These are phyloP conservation scores for Solanum neorickii DNA, from an alignment of 257 asterid genomes.

Conservation along the genomic window DNA sequence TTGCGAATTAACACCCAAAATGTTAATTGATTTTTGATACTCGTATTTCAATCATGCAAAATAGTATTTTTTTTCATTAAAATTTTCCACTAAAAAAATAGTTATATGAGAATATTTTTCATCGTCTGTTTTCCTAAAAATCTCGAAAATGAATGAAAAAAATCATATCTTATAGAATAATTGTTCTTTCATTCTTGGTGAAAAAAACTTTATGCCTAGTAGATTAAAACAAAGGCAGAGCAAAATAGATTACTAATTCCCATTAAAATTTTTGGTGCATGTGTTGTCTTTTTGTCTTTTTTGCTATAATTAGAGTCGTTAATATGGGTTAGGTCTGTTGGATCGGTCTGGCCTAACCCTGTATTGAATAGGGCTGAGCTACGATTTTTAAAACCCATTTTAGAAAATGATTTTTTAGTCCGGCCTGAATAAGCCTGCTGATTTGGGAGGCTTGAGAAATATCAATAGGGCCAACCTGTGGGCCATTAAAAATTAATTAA, in stretches of 20 bases:
- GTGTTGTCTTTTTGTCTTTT: no score
- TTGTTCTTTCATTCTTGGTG: no score
- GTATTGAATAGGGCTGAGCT: no score
- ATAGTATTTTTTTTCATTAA: not conserved
- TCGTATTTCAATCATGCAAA: not conserved
- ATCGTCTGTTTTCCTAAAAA: not conserved
- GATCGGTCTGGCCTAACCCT: no score
- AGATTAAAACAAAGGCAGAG: not conserved
- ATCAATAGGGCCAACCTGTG: no score
- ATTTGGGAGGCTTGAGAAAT: no score
- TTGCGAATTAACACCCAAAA: not conserved
- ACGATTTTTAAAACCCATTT: no score
- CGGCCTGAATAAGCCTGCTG: no score
- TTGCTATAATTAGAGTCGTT: no score
- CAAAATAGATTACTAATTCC: not conserved
- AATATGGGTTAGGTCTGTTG: no score
- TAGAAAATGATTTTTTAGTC: rapidly evolving
- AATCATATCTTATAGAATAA: not conserved
- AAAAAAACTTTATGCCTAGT: not conserved
- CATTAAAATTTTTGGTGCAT: not conserved
- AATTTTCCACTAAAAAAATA: not conserved
- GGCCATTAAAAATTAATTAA: no score
- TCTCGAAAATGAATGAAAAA: no score
- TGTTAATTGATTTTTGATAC: not conserved
- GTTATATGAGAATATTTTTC: not conserved